Conservation (phyloP, 352 stramenopile species). For the Phytophthora colocasiae region DNA sequence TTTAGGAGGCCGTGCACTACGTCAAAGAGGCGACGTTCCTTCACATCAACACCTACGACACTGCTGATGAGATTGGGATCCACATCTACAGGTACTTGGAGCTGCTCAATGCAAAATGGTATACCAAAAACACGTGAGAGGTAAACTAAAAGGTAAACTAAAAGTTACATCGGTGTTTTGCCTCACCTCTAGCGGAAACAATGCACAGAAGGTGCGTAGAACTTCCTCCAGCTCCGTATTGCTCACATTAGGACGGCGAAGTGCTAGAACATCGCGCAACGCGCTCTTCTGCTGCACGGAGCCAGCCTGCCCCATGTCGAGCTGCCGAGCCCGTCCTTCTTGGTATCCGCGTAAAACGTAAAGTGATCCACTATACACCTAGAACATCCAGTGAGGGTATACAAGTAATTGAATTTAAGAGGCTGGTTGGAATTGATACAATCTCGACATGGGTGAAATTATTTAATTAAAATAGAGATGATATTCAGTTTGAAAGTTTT, state of each 20-base stretch:
- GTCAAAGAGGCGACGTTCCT: conserved; percentile 80
- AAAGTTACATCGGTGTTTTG: not conserved
- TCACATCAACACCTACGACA: conserved; percentile 62
- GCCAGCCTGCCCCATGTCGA: conserved; percentile 75
- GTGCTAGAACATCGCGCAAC: conserved; percentile 72
- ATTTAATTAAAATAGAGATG: too few species aligned
- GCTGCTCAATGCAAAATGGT: conserved; percentile 13
- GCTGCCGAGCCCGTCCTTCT: not conserved
- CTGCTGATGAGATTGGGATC: conserved; percentile 36
- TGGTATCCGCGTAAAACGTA: conserved; percentile 20
- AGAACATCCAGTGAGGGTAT: not conserved
- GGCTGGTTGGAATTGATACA: not conserved
- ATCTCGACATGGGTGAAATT: not conserved
- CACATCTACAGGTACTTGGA: conserved; percentile 32
- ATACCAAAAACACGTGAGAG: conserved; percentile 12
- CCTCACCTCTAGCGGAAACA: conserved; percentile 75
- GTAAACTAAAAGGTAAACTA: conserved; percentile 13
- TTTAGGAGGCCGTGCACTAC: conserved; percentile 76
- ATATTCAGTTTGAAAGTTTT: not conserved
- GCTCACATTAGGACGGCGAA: conserved; percentile 59
- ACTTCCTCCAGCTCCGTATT: conserved; percentile 59
- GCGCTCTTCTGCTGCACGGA: conserved; percentile 84
- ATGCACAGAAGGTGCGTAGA: conserved; percentile 75
- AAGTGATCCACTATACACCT: conserved; percentile 7
- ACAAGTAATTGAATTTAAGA: not conserved